phyloP scores from a whole-genome alignment of 2,329 filamentous ascomycete genomes.

The Trichoderma koningiopsis region DNA sequence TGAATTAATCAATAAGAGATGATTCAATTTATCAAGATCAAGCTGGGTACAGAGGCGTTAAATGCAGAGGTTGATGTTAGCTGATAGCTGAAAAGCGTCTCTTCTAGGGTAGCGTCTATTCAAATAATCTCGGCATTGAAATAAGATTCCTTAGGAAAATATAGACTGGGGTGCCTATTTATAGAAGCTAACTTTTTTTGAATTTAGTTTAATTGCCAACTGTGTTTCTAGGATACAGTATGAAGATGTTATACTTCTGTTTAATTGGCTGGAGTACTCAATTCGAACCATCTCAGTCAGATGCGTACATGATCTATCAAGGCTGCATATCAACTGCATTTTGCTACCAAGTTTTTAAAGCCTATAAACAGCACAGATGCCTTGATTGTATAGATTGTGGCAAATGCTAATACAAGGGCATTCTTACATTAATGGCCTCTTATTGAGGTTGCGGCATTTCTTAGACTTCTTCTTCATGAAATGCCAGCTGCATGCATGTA shows the following conservation, averaged over 20 bases:
- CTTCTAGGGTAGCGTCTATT: constrained; percentile 3
- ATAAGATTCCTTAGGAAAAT: not conserved
- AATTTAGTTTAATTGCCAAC: not conserved
- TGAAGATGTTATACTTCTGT: not conserved
- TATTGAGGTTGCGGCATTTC: not conserved
- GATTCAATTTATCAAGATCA: not conserved
- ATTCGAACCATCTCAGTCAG: not conserved
- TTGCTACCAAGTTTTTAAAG: not conserved
- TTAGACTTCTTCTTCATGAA: not conserved
- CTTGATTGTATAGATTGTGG: too few species aligned
- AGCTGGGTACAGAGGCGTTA: not conserved
- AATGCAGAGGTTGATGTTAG: not conserved
- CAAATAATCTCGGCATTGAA: not conserved
- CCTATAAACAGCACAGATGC: not conserved
- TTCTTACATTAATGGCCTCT: not conserved
- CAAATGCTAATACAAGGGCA: not conserved
- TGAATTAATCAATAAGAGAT: not conserved
- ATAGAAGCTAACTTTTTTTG: not conserved
- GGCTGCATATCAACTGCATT: not conserved
- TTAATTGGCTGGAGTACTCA: not conserved
- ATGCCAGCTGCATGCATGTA: not conserved
- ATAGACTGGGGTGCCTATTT: not conserved
- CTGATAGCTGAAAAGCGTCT: not conserved
- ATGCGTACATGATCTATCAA: not conserved
- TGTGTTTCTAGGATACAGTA: not conserved